These are phyloP conservation scores for Moelleriella libera DNA, from an alignment of 2,329 filamentous ascomycete genomes.

Conservation along the genomic window DNA sequence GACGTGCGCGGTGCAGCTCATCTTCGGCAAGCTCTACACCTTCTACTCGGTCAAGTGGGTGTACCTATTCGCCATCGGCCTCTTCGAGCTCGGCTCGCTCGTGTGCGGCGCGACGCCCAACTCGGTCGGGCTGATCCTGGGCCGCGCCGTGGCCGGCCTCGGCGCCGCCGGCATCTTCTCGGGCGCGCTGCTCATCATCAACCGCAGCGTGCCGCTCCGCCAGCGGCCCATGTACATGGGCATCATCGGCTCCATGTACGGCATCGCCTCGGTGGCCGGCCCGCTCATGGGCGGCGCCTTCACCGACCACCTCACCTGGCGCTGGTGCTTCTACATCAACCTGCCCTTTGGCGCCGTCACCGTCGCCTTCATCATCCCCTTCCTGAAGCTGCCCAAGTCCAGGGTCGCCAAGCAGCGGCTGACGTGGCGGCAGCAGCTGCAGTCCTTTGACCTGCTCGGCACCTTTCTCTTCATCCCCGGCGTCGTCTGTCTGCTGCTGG, in stretches of 20 bases:
- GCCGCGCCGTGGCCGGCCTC: conserved; percentile 19
- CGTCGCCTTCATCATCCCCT: conserved; percentile 15
- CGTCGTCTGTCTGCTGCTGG: conserved; percentile 31
- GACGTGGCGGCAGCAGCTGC: conserved; percentile 1
- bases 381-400: conserved; percentile 4
- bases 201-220: conserved; percentile 19
- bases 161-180: conserved; percentile 32
- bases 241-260: conserved; percentile 25
- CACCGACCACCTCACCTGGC: conserved; percentile 20
- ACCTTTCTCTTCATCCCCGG: conserved; percentile 17
- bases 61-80: conserved; percentile 10
- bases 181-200: conserved; percentile 27
- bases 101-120: conserved; percentile 16
- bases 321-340: conserved; percentile 28
- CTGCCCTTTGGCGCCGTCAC: conserved; percentile 22
- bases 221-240: conserved; percentile 22
- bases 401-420: conserved; percentile 7
- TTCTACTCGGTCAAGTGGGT: conserved; percentile 18
- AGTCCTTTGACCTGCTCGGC: conserved; percentile 11
- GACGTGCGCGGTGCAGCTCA: conserved; percentile 20
- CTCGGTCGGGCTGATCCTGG: conserved; percentile 18
- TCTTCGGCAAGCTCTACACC: conserved; percentile 27
- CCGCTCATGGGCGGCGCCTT: conserved; percentile 20
- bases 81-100: conserved; percentile 16
- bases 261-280: conserved; percentile 24